Conservation (phyloP, 306 rosid species). For the Lupinus albus region DNA sequence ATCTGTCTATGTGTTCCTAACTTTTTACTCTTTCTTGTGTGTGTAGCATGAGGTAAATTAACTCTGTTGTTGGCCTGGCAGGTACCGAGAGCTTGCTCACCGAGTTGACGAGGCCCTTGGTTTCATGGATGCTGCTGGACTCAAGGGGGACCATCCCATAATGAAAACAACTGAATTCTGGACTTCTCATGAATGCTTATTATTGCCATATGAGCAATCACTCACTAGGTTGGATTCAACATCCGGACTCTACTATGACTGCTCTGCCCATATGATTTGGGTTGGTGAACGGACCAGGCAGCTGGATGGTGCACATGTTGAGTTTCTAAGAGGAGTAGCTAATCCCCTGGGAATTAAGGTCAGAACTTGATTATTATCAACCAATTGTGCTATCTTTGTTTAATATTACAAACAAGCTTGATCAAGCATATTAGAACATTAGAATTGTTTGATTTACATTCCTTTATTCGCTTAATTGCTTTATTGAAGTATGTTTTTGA, state of each 20-base stretch:
- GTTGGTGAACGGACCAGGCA: slow-evolving; percentile 95
- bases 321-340: slow-evolving; percentile 91
- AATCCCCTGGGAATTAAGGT: slow-evolving; percentile 98
- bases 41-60: background rate
- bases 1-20: background rate
- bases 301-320: slow-evolving; percentile 96
- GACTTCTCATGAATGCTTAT: slow-evolving; percentile 97
- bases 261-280: slow-evolving; percentile 98
- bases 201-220: slow-evolving; percentile 93
- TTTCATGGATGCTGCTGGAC: slow-evolving; percentile 97
- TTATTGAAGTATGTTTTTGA: slow-evolving; percentile 25
- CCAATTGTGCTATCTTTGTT: slow-evolving; percentile 1
- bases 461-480: background rate
- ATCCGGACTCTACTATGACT: slow-evolving; percentile 89
- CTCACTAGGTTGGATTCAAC: slow-evolving; percentile 96
- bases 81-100: slow-evolving; percentile 93
- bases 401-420: slow-evolving; percentile 1
- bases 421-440: background rate
- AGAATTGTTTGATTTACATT: slow-evolving; percentile 12
- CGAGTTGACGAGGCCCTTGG: slow-evolving; percentile 99
- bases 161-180: slow-evolving; percentile 96
- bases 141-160: slow-evolving; percentile 93
- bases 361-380: slow-evolving; percentile 35
- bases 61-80: slow-evolving; percentile 44
- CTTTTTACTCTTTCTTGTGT: slow-evolving; percentile 7